These are phyloP conservation scores for Globisporangium polare DNA, from an alignment of 352 stramenopile genomes.

Conservation along the genomic window DNA sequence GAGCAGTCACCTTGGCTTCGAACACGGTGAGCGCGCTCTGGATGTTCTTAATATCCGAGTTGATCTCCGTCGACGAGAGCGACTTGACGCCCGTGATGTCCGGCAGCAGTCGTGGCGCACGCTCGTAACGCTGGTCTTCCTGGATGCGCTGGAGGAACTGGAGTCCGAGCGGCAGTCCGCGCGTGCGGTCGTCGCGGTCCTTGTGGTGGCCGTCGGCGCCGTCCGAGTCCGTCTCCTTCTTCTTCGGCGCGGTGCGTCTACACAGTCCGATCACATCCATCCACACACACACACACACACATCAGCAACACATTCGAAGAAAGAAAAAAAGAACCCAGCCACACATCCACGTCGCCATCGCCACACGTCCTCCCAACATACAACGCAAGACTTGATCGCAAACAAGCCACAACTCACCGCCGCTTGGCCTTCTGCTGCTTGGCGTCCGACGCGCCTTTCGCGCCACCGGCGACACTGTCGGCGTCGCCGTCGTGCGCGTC, in stretches of 20 bases:
- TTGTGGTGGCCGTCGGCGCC: slow-evolving; percentile 18
- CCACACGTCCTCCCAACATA: not conserved
- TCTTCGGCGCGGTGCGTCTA: slow-evolving; percentile 50
- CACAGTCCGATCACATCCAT: not conserved
- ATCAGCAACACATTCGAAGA: not conserved
- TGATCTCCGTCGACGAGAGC: slow-evolving; percentile 43
- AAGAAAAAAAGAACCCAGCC: not conserved
- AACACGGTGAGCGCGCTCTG: slow-evolving; percentile 44
- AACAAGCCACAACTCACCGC: slow-evolving; percentile 17
- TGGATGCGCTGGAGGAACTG: slow-evolving; percentile 30
- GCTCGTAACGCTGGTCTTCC: slow-evolving; percentile 40
- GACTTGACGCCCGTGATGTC: slow-evolving; percentile 54
- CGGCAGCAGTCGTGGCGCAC: slow-evolving; percentile 41
- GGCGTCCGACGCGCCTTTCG: slow-evolving; percentile 13
- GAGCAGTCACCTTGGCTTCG: slow-evolving; percentile 26
- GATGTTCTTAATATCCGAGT: slow-evolving; percentile 57
- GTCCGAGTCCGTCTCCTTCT: slow-evolving; percentile 34
- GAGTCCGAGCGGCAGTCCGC: slow-evolving; percentile 22
- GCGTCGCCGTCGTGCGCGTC: slow-evolving; percentile 5
- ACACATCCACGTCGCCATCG: not conserved
- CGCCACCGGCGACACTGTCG: not conserved
- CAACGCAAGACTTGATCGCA: too few species aligned
- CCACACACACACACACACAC: not conserved
- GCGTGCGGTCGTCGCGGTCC: slow-evolving; percentile 6
- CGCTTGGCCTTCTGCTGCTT: slow-evolving; percentile 40